Conservation (phyloP, 257 asterid genomes). For the Nicotiana knightiana region DNA sequence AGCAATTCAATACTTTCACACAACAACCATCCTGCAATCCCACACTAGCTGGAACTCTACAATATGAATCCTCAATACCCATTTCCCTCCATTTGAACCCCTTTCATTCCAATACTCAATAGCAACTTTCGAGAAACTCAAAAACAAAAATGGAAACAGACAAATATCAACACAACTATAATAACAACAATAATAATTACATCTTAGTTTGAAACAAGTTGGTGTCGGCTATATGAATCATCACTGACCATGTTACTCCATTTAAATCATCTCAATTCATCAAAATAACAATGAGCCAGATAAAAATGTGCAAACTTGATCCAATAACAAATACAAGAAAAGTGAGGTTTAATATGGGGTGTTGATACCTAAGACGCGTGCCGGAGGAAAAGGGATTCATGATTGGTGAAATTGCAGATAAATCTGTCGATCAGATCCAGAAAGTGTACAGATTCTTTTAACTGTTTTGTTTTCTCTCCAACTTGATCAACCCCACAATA, state of each 20-base stretch:
- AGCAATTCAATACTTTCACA: neutral
- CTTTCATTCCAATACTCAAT: neutral
- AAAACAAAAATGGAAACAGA: neutral
- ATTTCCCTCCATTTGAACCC: neutral
- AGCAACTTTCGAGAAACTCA: neutral
- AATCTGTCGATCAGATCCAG: constrained; percentile 60
- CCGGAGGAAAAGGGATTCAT: constrained; percentile 92
- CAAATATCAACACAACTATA: too few relatives aligned
- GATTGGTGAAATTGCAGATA: constrained; percentile 54
- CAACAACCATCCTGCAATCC: neutral
- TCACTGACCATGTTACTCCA: too few relatives aligned
- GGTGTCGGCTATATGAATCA: too few relatives aligned
- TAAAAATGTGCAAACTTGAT: neutral
- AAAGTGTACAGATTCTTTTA: constrained; percentile 4
- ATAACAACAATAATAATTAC: too few relatives aligned
- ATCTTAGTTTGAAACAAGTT: too few relatives aligned
- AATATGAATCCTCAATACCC: neutral
- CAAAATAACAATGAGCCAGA: neutral
- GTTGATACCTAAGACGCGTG: constrained; percentile 66
- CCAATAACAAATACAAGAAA: neutral
- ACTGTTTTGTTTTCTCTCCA: neutral
- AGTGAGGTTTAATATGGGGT: neutral
- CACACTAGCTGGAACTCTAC: neutral
- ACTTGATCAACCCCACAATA: neutral
- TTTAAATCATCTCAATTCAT: neutral